Evolutionary conservation across 179 eudicot species (phyloP).

Genomic region (Spinacia oleracea): DNA sequence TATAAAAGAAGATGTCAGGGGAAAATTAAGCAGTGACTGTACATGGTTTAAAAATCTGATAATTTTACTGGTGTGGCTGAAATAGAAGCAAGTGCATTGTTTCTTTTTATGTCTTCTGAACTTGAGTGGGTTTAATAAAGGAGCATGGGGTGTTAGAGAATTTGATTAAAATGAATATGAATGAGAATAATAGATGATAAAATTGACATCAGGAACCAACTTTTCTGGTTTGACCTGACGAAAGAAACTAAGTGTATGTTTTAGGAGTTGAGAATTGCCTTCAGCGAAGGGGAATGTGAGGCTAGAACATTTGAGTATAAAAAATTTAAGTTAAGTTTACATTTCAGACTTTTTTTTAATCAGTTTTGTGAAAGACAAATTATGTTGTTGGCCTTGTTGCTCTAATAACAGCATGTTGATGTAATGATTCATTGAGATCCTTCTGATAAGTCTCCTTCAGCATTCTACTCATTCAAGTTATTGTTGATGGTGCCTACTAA

Average conservation of each 20-base stretch:
- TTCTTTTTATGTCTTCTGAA: not conserved
- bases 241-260: no score
- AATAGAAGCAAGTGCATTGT: not conserved
- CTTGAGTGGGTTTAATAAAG: not conserved
- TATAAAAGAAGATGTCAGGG: not conserved
- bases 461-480: not conserved
- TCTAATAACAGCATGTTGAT: no score
- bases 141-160: not conserved
- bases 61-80: not conserved
- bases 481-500: not conserved
- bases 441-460: not conserved
- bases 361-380: not conserved
- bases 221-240: not conserved
- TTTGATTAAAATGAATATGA: not conserved
- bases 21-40: not conserved
- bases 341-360: not conserved
- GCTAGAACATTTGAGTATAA: not conserved
- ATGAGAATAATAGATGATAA: no score
- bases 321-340: no score
- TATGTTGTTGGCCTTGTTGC: not conserved
- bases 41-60: not conserved
- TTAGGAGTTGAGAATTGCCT: not conserved
- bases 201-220: not conserved
- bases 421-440: no score
- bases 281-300: not conserved